These are phyloP conservation scores for Wickerhamomyces hampshirensis DNA, from an alignment of 805 yeast genomes.

Conservation along the genomic window DNA sequence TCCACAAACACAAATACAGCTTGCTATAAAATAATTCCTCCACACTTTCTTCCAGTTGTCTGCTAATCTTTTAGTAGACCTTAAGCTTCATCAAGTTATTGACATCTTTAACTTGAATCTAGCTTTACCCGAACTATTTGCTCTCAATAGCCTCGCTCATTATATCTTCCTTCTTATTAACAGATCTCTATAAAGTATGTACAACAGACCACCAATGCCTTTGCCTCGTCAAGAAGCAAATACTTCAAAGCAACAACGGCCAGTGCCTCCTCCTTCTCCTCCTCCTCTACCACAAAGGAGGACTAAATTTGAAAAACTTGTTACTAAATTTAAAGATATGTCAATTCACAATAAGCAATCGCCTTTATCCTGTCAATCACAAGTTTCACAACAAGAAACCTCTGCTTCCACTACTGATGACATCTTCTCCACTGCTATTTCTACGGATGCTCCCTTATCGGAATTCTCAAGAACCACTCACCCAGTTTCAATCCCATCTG, in stretches of 20 bases:
- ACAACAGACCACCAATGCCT: constrained; percentile 28
- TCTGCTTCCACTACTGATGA: constrained; percentile 18
- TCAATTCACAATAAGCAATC: constrained; percentile 4
- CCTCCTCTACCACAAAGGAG: not conserved
- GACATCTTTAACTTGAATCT: constrained; percentile 1
- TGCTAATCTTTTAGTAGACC: too few relatives aligned
- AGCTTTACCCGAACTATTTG: not conserved
- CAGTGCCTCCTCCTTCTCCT: not conserved
- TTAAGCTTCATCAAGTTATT: not conserved
- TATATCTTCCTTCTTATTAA: not conserved
- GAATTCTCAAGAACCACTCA: constrained; percentile 32
- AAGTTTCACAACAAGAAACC: constrained; percentile 3
- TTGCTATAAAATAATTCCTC: too few relatives aligned
- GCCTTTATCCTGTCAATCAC: not conserved
- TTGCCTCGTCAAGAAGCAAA: constrained; percentile 20
- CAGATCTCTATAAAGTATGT: constrained; percentile 12
- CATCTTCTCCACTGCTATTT: constrained; percentile 38
- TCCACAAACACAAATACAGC: too few relatives aligned
- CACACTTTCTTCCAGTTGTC: not conserved
- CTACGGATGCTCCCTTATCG: constrained; percentile 38
- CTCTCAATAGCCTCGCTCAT: not conserved
- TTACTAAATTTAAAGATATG: constrained; percentile 14
- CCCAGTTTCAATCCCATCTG: constrained; percentile 24
- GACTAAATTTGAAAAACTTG: constrained; percentile 7
- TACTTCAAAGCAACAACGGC: not conserved